phyloP scores from a whole-genome alignment of 257 asterid genomes.

The Solanum etuberosum region DNA sequence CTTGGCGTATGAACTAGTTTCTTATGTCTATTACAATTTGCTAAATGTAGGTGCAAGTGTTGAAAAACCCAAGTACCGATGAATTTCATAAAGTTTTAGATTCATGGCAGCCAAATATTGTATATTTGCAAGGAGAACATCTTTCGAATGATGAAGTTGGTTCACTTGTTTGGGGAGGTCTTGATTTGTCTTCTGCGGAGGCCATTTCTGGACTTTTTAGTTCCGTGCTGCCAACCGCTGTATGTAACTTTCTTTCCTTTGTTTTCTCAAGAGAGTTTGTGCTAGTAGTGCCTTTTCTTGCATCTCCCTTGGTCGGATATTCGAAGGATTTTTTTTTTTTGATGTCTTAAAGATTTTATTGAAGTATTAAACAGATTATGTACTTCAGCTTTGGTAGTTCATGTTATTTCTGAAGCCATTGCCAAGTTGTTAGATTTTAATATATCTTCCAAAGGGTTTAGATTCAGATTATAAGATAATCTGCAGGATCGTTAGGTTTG shows the following conservation, averaged over 20 bases:
- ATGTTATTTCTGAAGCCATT: neutral
- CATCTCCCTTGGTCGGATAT: neutral
- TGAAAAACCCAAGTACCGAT: slow-evolving; percentile 59
- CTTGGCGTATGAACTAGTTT: neutral
- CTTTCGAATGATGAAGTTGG: slow-evolving; percentile 58
- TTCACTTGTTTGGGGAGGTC: slow-evolving; percentile 45
- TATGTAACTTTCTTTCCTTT: slow-evolving; percentile 18
- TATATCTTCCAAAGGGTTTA: neutral
- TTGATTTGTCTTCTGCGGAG: slow-evolving; percentile 52
- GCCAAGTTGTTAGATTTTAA: neutral
- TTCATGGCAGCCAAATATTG: slow-evolving; percentile 71
- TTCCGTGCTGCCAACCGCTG: slow-evolving; percentile 55
- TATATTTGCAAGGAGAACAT: slow-evolving; percentile 70
- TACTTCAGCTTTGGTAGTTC: neutral
- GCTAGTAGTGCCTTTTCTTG: neutral
- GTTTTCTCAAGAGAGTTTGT: neutral
- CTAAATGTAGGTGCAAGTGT: slow-evolving; percentile 55
- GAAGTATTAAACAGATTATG: neutral
- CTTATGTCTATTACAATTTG: neutral
- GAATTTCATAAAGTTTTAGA: slow-evolving; percentile 62
- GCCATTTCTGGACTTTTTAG: slow-evolving; percentile 52
- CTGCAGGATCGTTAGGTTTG: neutral
- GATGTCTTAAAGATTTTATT: neutral
- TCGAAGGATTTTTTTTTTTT: neutral
- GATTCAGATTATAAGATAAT: neutral